These are phyloP conservation scores for Hypoxylon sp. DNA, from an alignment of 2,329 filamentous ascomycete species.

Conservation along the genomic window DNA sequence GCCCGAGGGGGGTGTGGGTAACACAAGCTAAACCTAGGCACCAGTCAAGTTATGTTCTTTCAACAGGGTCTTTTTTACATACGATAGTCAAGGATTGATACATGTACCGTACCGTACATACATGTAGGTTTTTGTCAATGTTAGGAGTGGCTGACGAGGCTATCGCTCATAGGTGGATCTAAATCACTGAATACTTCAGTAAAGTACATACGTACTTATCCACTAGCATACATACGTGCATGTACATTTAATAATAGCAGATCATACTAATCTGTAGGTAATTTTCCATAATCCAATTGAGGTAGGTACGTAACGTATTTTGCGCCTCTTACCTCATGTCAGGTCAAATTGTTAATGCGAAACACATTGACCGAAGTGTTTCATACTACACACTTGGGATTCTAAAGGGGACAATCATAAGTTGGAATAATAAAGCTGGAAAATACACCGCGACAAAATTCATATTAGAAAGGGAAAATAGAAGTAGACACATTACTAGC, in stretches of 20 bases:
- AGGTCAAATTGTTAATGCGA: constrained; percentile 10
- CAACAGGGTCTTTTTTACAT: constrained; percentile 25
- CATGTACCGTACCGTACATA: too few species aligned
- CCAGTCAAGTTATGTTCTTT: constrained; percentile 32
- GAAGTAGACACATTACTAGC: background rate
- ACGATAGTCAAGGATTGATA: constrained; percentile 2
- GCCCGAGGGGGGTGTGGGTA: constrained; percentile 21
- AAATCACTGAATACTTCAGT: constrained; percentile 9
- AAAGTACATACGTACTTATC: constrained; percentile 27
- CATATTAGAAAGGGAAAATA: background rate
- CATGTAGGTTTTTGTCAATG: constrained; percentile 15
- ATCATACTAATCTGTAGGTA: background rate
- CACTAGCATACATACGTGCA: background rate
- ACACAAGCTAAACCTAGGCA: constrained; percentile 22
- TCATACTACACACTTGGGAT: background rate
- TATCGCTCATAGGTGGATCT: constrained; percentile 8
- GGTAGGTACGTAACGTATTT: constrained; percentile 1
- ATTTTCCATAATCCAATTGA: background rate
- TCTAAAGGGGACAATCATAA: background rate
- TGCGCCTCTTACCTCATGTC: constrained; percentile 31
- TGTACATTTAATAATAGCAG: too few species aligned
- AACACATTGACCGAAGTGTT: constrained; percentile 11
- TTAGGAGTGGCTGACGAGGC: constrained; percentile 35
- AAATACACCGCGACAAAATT: background rate
- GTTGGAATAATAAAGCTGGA: too few species aligned